These are phyloP conservation scores for Eutypella sp. DNA, from an alignment of 2,329 filamentous ascomycete species.

Conservation along the genomic window DNA sequence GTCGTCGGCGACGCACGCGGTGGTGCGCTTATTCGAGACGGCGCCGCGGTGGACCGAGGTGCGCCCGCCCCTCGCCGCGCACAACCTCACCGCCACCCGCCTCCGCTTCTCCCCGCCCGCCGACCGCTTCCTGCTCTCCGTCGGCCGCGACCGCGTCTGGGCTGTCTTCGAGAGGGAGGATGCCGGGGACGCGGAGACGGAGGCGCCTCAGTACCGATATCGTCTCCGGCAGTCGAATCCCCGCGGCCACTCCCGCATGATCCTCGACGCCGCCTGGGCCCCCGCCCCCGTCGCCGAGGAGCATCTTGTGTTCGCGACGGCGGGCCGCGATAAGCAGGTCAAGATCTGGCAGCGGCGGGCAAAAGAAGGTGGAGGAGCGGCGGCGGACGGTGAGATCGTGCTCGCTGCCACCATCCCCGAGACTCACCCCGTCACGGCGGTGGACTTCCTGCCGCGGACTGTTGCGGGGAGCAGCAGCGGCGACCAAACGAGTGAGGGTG, in stretches of 20 bases:
- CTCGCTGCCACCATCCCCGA: slow-evolving; percentile 50
- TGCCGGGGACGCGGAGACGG: slow-evolving; percentile 13
- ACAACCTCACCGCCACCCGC: slow-evolving; percentile 79
- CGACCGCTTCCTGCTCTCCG: slow-evolving; percentile 73
- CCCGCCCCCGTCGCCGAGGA: slow-evolving; percentile 36
- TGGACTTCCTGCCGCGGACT: slow-evolving; percentile 54
- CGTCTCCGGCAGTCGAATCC: slow-evolving; percentile 59
- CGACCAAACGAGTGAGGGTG: not conserved
- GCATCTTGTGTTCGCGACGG: slow-evolving; percentile 67
- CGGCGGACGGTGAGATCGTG: slow-evolving; percentile 34
- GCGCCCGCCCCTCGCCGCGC: slow-evolving; percentile 74
- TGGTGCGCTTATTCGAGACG: slow-evolving; percentile 88
- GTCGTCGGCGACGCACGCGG: slow-evolving; percentile 87
- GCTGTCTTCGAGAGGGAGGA: slow-evolving; percentile 62
- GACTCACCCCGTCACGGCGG: slow-evolving; percentile 61
- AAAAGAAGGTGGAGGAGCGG: slow-evolving; percentile 3
- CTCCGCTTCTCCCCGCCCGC: slow-evolving; percentile 69
- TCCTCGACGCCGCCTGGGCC: slow-evolving; percentile 82
- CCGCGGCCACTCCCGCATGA: slow-evolving; percentile 90
- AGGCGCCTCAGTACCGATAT: too few species aligned
- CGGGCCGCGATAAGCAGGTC: slow-evolving; percentile 81
- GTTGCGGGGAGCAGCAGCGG: not conserved
- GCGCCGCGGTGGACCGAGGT: slow-evolving; percentile 76
- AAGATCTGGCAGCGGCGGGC: slow-evolving; percentile 56
- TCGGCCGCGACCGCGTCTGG: slow-evolving; percentile 90